A percentile compares a stretch with the other conserved stretches of the same genome.
phyloP scores from a whole-genome alignment of 1,139 yeast genomes.

The Taphrina populina region DNA sequence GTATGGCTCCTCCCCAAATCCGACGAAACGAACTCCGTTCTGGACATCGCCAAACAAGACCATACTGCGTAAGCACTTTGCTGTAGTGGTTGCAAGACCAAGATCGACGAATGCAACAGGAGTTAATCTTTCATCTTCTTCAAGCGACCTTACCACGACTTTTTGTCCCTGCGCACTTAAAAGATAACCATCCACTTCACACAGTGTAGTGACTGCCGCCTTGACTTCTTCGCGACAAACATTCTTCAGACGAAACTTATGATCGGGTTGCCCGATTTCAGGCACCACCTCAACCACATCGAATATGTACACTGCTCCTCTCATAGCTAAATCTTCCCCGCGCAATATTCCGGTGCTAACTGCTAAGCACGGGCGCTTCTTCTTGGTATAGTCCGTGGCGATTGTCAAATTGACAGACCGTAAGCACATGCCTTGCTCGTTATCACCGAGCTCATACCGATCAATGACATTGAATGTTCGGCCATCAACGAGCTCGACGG shows the following conservation, averaged over 20 bases:
- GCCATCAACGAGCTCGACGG: slow-evolving; percentile 68
- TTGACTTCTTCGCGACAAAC: slow-evolving; percentile 73
- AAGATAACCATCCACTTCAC: slow-evolving; percentile 81
- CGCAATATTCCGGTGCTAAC: slow-evolving; percentile 76
- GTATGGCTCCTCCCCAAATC: slow-evolving; percentile 91
- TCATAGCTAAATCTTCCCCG: slow-evolving; percentile 78
- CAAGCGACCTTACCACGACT: slow-evolving; percentile 66
- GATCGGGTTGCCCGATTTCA: slow-evolving; percentile 84
- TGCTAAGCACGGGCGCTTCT: slow-evolving; percentile 66
- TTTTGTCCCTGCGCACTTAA: slow-evolving; percentile 88
- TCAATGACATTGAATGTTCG: slow-evolving; percentile 76
- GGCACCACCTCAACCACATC: slow-evolving; percentile 85
- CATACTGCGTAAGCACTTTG: slow-evolving; percentile 79
- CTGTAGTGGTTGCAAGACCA: slow-evolving; percentile 72
- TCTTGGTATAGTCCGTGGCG: slow-evolving; percentile 52
- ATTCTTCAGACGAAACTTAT: slow-evolving; percentile 72
- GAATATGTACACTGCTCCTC: slow-evolving; percentile 72
- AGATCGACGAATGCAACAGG: slow-evolving; percentile 94
- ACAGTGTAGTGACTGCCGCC: slow-evolving; percentile 79
- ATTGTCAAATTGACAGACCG: slow-evolving; percentile 61
- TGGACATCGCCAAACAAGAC: slow-evolving; percentile 75
- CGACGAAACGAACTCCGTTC: slow-evolving; percentile 78
- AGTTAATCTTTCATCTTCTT: slow-evolving; percentile 72
- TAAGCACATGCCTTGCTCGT: slow-evolving; percentile 64
- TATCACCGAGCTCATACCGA: slow-evolving; percentile 55